These are phyloP conservation scores for Lactifluus rugatus DNA, from an alignment of 768 basidiomycete genomes.

Conservation along the genomic window DNA sequence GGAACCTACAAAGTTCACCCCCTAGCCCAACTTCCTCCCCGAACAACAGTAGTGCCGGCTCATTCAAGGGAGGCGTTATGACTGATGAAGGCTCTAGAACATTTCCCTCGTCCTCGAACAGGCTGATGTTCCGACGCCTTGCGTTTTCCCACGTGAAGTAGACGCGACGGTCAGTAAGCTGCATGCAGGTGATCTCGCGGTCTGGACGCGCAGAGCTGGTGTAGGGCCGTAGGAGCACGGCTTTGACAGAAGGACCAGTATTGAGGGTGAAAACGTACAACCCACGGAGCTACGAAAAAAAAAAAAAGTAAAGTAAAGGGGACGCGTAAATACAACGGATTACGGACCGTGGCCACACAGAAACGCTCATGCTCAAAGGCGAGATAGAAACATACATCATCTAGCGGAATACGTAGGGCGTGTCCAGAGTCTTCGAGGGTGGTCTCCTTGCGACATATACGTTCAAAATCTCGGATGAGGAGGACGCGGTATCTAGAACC, in stretches of 20 bases:
- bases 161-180: constrained; percentile 17
- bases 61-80: neutral
- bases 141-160: constrained; percentile 17
- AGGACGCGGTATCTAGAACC: constrained; percentile 21
- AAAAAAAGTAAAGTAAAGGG: neutral
- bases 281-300: neutral
- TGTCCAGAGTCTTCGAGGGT: neutral
- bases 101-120: constrained; percentile 1
- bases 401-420: neutral
- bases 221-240: constrained; percentile 5
- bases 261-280: constrained; percentile 12
- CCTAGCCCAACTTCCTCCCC: no score
- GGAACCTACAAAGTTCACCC: no score
- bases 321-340: neutral
- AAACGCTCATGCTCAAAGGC: constrained; percentile 17
- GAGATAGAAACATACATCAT: constrained; percentile 1
- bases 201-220: no score
- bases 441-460: constrained; percentile 18
- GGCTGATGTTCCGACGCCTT: constrained; percentile 1
- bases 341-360: constrained; percentile 15
- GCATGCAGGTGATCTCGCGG: constrained; percentile 11
- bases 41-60: neutral
- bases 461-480: constrained; percentile 29
- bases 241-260: neutral
- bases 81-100: neutral